A percentile compares a stretch with the other conserved stretches of the same genome.
These are phyloP conservation scores for Candida argentea DNA, from an alignment of 805 yeast genomes.

Conservation along the genomic window DNA sequence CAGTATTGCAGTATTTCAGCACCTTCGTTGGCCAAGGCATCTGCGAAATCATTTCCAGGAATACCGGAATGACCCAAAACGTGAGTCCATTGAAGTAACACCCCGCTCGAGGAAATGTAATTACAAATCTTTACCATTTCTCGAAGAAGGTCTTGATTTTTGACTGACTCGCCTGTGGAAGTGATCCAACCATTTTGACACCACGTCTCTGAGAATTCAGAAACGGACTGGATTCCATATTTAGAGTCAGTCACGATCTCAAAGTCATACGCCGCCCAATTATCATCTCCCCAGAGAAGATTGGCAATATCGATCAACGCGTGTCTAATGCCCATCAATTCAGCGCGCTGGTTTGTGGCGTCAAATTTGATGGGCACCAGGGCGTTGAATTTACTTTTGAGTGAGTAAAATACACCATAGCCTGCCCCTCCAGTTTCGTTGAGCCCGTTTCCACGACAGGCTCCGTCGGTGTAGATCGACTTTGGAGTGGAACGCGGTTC, in stretches of 20 bases:
- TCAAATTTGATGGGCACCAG: constrained; percentile 34
- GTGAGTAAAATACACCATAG: constrained; percentile 66
- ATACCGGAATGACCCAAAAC: constrained; percentile 67
- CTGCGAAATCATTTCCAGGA: constrained; percentile 71
- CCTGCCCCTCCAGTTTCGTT: constrained; percentile 36
- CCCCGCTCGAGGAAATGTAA: constrained; percentile 29
- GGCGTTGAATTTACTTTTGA: constrained; percentile 40
- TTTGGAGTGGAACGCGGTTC: too few species aligned
- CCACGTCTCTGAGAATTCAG: constrained; percentile 53
- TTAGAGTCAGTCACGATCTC: constrained; percentile 61
- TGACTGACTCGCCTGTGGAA: constrained; percentile 34
- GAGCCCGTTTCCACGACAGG: constrained; percentile 52
- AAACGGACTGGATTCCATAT: constrained; percentile 48
- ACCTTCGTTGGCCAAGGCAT: constrained; percentile 48
- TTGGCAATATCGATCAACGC: constrained; percentile 38
- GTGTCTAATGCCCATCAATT: constrained; percentile 52
- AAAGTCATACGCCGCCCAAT: constrained; percentile 13
- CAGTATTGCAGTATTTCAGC: constrained; percentile 2
- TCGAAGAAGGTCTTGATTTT: constrained; percentile 43
- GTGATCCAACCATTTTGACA: constrained; percentile 40
- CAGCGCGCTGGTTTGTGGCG: constrained; percentile 70
- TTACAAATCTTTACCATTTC: constrained; percentile 14
- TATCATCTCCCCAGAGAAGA: constrained; percentile 8
- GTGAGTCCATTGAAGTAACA: constrained; percentile 39
- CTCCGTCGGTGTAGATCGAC: constrained; percentile 77